These are phyloP conservation scores for Petunia hybrid DNA, from an alignment of 305 asterid species.

Conservation along the genomic window DNA sequence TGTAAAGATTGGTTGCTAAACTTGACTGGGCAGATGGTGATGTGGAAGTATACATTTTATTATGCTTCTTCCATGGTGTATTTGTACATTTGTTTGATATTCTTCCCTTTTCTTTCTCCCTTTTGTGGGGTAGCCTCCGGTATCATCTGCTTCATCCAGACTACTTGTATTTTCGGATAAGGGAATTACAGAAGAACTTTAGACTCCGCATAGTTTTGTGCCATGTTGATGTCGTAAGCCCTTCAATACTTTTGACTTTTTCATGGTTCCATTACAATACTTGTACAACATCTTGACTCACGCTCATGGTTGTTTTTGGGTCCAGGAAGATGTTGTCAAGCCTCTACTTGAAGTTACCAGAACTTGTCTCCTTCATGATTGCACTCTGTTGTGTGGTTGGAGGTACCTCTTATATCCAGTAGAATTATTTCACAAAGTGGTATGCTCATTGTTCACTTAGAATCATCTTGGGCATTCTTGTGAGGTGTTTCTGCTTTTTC, in stretches of 20 bases:
- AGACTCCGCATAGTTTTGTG: constrained; percentile 91
- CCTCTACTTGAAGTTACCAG: constrained; percentile 94
- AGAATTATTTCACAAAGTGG: constrained; percentile 27
- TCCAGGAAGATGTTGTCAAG: constrained; percentile 91
- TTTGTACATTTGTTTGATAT: constrained; percentile 28
- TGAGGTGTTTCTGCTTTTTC: not conserved
- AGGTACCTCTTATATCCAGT: constrained; percentile 57
- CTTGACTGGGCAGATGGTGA: constrained; percentile 21
- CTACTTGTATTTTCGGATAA: constrained; percentile 89
- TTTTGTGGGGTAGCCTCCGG: constrained; percentile 68
- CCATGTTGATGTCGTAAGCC: constrained; percentile 94
- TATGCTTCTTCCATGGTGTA: constrained; percentile 12
- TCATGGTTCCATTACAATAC: not conserved
- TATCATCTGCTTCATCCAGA: constrained; percentile 98
- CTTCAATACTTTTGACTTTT: constrained; percentile 27
- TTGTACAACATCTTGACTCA: not conserved
- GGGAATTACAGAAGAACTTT: constrained; percentile 90
- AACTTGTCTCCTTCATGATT: constrained; percentile 93
- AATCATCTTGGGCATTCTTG: constrained; percentile 17
- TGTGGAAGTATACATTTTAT: not conserved
- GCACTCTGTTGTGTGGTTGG: constrained; percentile 95
- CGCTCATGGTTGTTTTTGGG: constrained; percentile 38
- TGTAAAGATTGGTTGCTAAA: not conserved
- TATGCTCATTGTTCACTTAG: not conserved
- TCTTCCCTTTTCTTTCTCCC: constrained; percentile 7